A percentile compares a stretch with the other conserved stretches of the same genome.
phyloP scores from a whole-genome alignment of 2,329 filamentous ascomycete species.

The Colletotrichum sansevieriae region DNA sequence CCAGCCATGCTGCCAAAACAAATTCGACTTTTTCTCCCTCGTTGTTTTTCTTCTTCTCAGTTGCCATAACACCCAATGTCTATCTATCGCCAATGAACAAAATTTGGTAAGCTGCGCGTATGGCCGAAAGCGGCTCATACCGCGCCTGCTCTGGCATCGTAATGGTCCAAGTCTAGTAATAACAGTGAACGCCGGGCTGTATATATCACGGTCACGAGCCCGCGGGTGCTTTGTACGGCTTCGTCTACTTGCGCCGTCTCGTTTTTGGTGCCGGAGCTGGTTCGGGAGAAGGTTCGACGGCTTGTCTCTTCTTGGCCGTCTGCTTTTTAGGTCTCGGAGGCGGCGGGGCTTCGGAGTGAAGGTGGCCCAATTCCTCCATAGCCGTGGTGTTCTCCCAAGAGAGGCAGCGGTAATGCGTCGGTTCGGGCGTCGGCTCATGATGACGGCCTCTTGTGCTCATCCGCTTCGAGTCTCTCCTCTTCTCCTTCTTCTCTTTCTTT shows the following conservation, averaged over 20 bases:
- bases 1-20: constrained; percentile 20
- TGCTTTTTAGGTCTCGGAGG: constrained; percentile 65
- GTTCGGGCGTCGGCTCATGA: constrained; percentile 61
- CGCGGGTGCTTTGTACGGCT: neutral
- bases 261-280: constrained; percentile 46
- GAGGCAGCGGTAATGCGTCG: constrained; percentile 62
- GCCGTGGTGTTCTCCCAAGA: constrained; percentile 70
- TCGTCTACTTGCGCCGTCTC: constrained; percentile 41
- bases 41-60: constrained; percentile 7
- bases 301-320: constrained; percentile 63
- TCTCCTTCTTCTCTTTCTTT: constrained; percentile 49
- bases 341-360: constrained; percentile 68
- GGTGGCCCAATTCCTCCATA: constrained; percentile 67
- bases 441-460: constrained; percentile 62
- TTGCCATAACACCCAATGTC: neutral
- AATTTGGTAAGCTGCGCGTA: neutral
- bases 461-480: constrained; percentile 46
- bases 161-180: constrained; percentile 23
- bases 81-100: constrained; percentile 1
- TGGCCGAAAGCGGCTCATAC: constrained; percentile 1
- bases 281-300: constrained; percentile 44
- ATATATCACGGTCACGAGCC: neutral
- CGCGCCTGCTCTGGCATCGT: neutral
- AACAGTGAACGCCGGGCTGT: constrained; percentile 17
- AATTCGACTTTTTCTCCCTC: constrained; percentile 6